phyloP scores from a whole-genome alignment of 805 yeast species.

The Suhomyces vadensis region DNA sequence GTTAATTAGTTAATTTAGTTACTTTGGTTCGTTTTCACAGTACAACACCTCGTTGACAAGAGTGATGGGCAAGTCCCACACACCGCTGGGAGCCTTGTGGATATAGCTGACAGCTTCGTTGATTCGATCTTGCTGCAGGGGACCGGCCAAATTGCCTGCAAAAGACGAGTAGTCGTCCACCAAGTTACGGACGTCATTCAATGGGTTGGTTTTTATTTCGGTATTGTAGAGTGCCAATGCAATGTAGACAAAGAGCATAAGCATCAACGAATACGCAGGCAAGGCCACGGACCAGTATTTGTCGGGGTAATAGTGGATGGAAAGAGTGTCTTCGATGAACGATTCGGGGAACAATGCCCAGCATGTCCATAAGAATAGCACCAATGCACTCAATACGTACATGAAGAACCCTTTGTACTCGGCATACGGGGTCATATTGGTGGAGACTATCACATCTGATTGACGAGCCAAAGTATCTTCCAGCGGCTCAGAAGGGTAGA shows the following conservation, averaged over 20 bases:
- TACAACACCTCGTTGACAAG: constrained; percentile 69
- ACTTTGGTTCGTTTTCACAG: constrained; percentile 13
- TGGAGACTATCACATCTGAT: constrained; percentile 64
- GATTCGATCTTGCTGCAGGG: constrained; percentile 8
- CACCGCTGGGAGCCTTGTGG: constrained; percentile 70
- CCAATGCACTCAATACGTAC: constrained; percentile 59
- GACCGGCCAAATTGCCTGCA: constrained; percentile 23
- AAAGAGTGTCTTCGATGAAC: constrained; percentile 48
- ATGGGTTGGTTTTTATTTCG: constrained; percentile 65
- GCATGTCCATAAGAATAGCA: constrained; percentile 43
- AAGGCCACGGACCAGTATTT: constrained; percentile 88
- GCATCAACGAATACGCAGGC: constrained; percentile 69
- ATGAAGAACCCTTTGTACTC: constrained; percentile 90
- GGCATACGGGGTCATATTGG: constrained; percentile 54
- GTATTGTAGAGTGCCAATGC: constrained; percentile 71
- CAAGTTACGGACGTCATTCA: constrained; percentile 62
- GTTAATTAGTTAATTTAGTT: no score
- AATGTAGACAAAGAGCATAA: constrained; percentile 71
- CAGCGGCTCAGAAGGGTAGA: neutral
- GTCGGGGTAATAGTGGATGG: constrained; percentile 77
- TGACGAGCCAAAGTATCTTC: constrained; percentile 60
- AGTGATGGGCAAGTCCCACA: constrained; percentile 78
- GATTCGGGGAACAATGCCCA: constrained; percentile 78
- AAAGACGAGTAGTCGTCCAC: constrained; percentile 62
- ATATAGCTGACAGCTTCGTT: constrained; percentile 31